A percentile compares a stretch with the other conserved stretches of the same genome.
Conservation (phyloP, 305 asterid genomes). For the Fraxinus paxiana region DNA sequence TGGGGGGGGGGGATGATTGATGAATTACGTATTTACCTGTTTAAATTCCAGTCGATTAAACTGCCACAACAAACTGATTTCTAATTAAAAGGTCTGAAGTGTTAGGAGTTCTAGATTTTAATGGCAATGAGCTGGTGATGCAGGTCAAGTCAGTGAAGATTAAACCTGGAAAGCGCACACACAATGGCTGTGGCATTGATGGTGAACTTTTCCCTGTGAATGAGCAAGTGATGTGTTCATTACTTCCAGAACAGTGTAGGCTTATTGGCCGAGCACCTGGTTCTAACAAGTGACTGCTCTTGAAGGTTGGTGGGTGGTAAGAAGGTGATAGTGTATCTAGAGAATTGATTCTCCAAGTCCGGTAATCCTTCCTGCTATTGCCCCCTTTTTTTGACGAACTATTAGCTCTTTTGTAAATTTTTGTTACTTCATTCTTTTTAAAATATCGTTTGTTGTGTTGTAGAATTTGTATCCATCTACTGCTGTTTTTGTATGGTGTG, state of each 20-base stretch:
- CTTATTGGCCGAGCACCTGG: constrained; percentile 65
- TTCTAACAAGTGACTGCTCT: constrained; percentile 37
- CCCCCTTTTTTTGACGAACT: neutral
- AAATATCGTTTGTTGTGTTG: constrained; percentile 15
- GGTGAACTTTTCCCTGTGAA: constrained; percentile 82
- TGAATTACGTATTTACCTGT: neutral
- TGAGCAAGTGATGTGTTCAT: constrained; percentile 72
- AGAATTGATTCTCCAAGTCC: neutral
- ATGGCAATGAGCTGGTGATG: constrained; percentile 12
- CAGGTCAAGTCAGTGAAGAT: constrained; percentile 76
- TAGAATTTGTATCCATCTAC: neutral
- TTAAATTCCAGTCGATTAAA: neutral
- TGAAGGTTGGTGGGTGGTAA: neutral
- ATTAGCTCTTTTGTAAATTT: constrained; percentile 38
- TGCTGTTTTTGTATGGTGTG: constrained; percentile 24
- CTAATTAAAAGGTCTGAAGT: neutral
- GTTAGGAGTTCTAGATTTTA: neutral
- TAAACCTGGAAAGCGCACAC: constrained; percentile 69
- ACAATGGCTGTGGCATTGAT: constrained; percentile 86
- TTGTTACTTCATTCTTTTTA: constrained; percentile 29
- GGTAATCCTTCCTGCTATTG: neutral
- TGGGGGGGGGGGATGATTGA: neutral
- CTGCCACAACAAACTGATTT: neutral
- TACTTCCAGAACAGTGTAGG: constrained; percentile 91
- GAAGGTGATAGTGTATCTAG: constrained; percentile 9